These are phyloP conservation scores for Rhodotorula paludigena DNA, from an alignment of 768 basidiomycete species.

Conservation along the genomic window DNA sequence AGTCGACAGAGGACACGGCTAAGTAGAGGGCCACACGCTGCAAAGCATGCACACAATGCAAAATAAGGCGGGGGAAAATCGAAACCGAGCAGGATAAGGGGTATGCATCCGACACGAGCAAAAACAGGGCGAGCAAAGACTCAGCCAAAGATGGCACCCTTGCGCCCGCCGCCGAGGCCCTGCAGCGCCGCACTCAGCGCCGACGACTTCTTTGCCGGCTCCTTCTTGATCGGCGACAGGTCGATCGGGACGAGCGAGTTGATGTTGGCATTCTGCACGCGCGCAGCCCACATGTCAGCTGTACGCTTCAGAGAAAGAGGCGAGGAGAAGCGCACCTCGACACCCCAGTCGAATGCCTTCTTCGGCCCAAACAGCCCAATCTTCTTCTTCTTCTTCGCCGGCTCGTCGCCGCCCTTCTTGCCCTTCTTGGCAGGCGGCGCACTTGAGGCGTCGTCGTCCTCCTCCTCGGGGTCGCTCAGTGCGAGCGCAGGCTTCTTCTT, in stretches of 20 bases:
- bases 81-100: no score
- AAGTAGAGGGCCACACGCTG: no score
- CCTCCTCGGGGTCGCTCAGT: background rate
- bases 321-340: conserved; percentile 27
- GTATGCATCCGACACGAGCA: no score
- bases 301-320: background rate
- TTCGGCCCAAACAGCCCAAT: conserved; percentile 18
- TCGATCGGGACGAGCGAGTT: conserved; percentile 21
- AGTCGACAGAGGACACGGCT: no score
- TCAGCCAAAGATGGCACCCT: conserved; percentile 9
- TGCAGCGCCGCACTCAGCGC: background rate
- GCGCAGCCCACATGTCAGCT: background rate
- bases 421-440: background rate
- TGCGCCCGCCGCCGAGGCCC: conserved; percentile 14
- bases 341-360: conserved; percentile 9
- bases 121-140: background rate
- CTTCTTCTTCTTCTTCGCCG: conserved; percentile 34
- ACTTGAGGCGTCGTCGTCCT: conserved; percentile 14
- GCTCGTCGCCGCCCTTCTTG: conserved; percentile 5
- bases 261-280: conserved; percentile 24
- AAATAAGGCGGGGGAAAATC: no score
- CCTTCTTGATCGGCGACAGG: conserved; percentile 34
- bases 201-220: conserved; percentile 4
- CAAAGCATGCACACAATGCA: no score
- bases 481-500: conserved; percentile 22